A percentile compares a stretch with the other conserved stretches of the same genome.
Evolutionary conservation across 345 rosid species (phyloP).

Genomic region (Salix purpurea): DNA sequence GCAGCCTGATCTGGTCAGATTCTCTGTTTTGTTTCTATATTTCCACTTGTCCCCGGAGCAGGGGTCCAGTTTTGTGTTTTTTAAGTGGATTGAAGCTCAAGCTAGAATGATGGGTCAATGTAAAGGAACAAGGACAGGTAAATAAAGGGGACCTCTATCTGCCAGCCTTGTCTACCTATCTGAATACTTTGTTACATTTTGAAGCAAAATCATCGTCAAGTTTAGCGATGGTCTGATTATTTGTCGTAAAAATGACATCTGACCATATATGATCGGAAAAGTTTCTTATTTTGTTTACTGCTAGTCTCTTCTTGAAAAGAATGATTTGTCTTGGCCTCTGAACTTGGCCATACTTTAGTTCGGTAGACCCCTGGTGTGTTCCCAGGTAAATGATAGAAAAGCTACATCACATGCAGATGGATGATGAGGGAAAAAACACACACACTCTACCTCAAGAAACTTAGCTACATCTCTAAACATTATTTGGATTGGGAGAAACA

Average conservation of each 20-base stretch:
- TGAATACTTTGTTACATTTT: neutral
- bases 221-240: neutral
- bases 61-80: slow-evolving; percentile 7
- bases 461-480: neutral
- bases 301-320: neutral
- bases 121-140: neutral
- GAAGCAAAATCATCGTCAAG: slow-evolving; percentile 13
- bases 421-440: neutral
- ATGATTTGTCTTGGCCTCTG: neutral
- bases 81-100: slow-evolving; percentile 13
- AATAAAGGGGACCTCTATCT: neutral
- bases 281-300: neutral
- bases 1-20: slow-evolving; percentile 7
- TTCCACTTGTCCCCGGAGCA: neutral
- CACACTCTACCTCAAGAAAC: too few relatives aligned
- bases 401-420: neutral
- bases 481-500: neutral
- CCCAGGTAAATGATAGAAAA: neutral
- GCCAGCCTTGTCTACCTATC: neutral
- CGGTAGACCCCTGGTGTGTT: neutral
- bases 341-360: neutral
- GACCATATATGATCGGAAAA: slow-evolving; percentile 8
- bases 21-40: neutral
- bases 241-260: slow-evolving; percentile 1
- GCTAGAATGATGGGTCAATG: slow-evolving; percentile 22